A percentile compares a stretch with the other conserved stretches of the same genome.
Evolutionary conservation across 257 asterid genomes (phyloP).

Genomic region (Nicotiana tabacum): DNA sequence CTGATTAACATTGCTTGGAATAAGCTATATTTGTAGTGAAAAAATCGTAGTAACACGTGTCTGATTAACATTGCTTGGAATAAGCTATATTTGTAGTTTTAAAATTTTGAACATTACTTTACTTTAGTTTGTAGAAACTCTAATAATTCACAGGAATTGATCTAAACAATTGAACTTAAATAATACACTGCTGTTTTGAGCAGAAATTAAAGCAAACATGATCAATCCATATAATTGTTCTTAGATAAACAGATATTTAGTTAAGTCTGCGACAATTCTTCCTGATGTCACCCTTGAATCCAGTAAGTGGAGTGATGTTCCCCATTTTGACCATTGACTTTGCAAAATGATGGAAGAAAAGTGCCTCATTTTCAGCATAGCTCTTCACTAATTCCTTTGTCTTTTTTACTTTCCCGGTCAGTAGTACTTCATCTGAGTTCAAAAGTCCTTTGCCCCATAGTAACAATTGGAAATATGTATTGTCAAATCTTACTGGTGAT

Average conservation of each 20-base stretch:
- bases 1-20: too few species aligned
- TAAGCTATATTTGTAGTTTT: background rate
- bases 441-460: slow-evolving; percentile 64
- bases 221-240: background rate
- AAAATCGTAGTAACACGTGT: too few species aligned
- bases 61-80: background rate
- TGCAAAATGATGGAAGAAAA: slow-evolving; percentile 61
- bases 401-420: slow-evolving; percentile 40
- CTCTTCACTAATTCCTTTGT: slow-evolving; percentile 40
- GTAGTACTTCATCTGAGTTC: slow-evolving; percentile 54
- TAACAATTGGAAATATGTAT: slow-evolving; percentile 60
- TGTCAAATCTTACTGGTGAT: slow-evolving; percentile 64
- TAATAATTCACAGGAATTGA: background rate
- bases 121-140: background rate
- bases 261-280: slow-evolving; percentile 36
- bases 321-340: slow-evolving; percentile 76
- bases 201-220: background rate
- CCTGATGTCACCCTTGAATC: slow-evolving; percentile 53
- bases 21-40: too few species aligned
- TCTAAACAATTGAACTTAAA: background rate
- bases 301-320: slow-evolving; percentile 52
- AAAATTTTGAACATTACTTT: background rate
- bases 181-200: background rate
- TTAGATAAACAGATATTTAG: background rate
- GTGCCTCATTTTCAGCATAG: slow-evolving; percentile 47